Base-by-base conservation (phyloP, 192 early-diverging fungal genomes). In the Coemansia guatemalensis region DNA sequence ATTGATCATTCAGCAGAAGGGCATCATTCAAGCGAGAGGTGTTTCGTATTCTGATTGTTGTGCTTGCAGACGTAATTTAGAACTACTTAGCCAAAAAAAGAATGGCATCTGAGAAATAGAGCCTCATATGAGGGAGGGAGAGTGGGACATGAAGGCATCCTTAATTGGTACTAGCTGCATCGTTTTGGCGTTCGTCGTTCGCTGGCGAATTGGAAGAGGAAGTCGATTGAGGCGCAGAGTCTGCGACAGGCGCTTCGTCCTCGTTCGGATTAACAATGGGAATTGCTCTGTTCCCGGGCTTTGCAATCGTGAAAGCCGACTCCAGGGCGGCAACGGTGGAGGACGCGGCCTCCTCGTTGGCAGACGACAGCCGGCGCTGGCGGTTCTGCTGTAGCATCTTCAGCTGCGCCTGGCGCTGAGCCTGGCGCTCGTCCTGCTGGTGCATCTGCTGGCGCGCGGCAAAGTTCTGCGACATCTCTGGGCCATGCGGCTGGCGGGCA, bases 381-480 rank as follows among this genome's bases (percentile, higher is more conserved):
- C 79, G 73, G 63, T 73, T 75, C 67, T 75, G 79, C 69, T 75
- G 79, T 50, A 81, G 53, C 23, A 68, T 65, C 64, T 81, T 81
- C 60, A 81, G 74, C 63, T 81, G 79, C 21, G 62, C 57, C 64
- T 81, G 79, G 48, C 79, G 69, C 64, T 80, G 77, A 8, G 62
- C 50, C 64, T 80, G 77, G 14, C 77, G 77, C 72, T 80, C 71
- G 20, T 80, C 77, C 57, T 71, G 71, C 62, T 69, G 69, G 26
- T 73, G 70, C 68, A 74, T 73, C 63, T 80, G 76, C 62, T 75
- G 67, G 49, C 90, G 87, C 49, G 80, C 80, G n/a, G 82, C 81
- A 83, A 92, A 92, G 75, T 89, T 86, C 64, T 88, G 85, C 51
- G 82, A 74, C 58, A 87, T 82, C 21, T 89, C 89, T 4, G 90